A percentile compares a stretch with the other conserved stretches of the same genome.
Conservation (phyloP, 306 rosid genomes). For the Ziziphus jujuba region DNA sequence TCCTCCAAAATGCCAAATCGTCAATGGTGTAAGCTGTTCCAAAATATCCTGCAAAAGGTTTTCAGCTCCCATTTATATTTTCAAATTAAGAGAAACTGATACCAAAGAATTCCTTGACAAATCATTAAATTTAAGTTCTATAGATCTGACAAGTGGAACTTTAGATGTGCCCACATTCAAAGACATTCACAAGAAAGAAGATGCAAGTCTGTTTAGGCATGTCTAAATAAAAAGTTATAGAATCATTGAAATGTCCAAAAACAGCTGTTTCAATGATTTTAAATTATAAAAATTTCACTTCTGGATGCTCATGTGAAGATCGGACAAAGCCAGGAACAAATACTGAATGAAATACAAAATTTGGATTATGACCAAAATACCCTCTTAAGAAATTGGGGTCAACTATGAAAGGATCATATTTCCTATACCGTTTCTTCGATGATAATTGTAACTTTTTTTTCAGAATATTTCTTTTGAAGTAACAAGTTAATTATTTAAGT, state of each 20-base stretch:
- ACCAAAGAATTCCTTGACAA: no score
- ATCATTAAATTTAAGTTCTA: no score
- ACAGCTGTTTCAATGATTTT: no score
- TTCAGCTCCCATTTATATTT: neutral
- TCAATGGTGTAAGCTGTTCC: constrained; percentile 77
- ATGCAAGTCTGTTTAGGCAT: no score
- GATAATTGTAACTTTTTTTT: neutral
- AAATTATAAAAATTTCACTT: no score
- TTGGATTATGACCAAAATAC: neutral
- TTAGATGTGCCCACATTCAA: constrained; percentile 6
- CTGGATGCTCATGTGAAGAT: no score
- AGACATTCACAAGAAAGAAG: neutral
- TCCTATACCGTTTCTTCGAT: neutral
- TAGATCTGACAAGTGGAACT: no score
- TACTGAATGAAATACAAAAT: neutral
- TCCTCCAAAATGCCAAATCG: constrained; percentile 79
- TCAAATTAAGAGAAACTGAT: neutral
- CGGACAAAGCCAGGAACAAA: no score
- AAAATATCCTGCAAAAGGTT: constrained; percentile 68
- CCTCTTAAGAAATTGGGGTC: neutral
- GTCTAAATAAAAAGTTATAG: no score
- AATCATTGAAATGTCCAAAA: no score
- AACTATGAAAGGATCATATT: neutral
- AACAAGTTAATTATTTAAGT: neutral
- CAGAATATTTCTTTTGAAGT: no score